These are phyloP conservation scores for Ascodesmis nigricans DNA, from an alignment of 495 filamentous ascomycete genomes.

Conservation along the genomic window DNA sequence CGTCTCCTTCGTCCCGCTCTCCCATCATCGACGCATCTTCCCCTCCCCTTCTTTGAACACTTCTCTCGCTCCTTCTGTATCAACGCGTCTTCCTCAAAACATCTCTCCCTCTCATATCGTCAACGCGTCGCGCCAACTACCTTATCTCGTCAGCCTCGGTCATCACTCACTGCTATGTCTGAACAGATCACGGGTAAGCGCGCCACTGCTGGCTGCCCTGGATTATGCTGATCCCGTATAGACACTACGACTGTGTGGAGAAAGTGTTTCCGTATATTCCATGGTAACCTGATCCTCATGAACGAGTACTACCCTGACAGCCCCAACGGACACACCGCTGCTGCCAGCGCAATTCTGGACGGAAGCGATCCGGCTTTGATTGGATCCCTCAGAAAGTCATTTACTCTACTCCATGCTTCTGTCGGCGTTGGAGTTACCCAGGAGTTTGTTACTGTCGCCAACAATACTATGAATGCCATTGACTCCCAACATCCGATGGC, in stretches of 20 bases:
- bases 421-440: background rate
- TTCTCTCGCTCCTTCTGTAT: background rate
- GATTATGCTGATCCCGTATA: background rate
- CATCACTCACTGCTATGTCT: background rate
- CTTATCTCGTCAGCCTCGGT: too few relatives aligned
- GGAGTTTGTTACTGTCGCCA: background rate
- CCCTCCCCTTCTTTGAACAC: background rate
- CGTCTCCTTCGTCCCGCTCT: background rate
- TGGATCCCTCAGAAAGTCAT: background rate
- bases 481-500: background rate
- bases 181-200: background rate
- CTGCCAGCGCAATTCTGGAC: background rate
- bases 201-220: background rate
- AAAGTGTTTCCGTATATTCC: background rate
- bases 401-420: background rate
- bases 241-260: background rate
- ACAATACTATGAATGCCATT: background rate
- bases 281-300: background rate
- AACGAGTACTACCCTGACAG: background rate
- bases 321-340: background rate
- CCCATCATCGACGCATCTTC: background rate
- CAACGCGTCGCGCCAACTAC: background rate
- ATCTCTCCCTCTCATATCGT: background rate
- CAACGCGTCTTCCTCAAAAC: background rate
- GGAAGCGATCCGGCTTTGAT: background rate